These are phyloP conservation scores for Gossypium schwendimanii DNA, from an alignment of 441 rosid genomes.

Conservation along the genomic window DNA sequence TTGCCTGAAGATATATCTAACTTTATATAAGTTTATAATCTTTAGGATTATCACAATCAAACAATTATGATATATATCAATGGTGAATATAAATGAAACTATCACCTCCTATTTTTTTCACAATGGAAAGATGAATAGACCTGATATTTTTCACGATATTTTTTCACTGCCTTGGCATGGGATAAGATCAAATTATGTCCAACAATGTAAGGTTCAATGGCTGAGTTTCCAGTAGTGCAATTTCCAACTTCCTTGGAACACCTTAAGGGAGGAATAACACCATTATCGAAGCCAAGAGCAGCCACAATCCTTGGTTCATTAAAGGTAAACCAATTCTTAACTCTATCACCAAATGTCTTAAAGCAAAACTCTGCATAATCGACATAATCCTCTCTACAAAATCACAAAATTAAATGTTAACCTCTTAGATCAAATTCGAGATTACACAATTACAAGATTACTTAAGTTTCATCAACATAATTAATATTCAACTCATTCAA, in stretches of 20 bases:
- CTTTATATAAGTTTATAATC: not conserved
- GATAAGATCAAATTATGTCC: constrained; percentile 32
- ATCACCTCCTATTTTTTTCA: not conserved
- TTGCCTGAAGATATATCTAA: constrained; percentile 11
- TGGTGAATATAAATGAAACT: not conserved
- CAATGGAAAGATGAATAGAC: constrained; percentile 7
- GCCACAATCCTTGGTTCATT: constrained; percentile 27
- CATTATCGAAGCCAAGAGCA: constrained; percentile 31
- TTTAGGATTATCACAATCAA: not conserved
- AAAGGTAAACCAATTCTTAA: constrained; percentile 21
- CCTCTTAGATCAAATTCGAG: not conserved
- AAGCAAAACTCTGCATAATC: constrained; percentile 23
- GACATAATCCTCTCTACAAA: constrained; percentile 11
- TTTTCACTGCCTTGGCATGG: constrained; percentile 29
- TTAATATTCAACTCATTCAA: not conserved
- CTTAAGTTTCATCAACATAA: not conserved
- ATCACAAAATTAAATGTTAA: not conserved
- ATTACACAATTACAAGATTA: not conserved
- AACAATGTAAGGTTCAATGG: constrained; percentile 34
- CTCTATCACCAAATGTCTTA: constrained; percentile 21
- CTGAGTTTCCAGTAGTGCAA: constrained; percentile 31
- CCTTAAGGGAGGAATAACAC: constrained; percentile 28
- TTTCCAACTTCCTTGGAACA: constrained; percentile 31
- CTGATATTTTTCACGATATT: constrained; percentile 30
- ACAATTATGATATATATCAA: not conserved